A percentile compares a stretch with the other conserved stretches of the same genome.
phyloP scores from a whole-genome alignment of 2,329 filamentous ascomycete genomes.

The Trichoderma sp. region DNA sequence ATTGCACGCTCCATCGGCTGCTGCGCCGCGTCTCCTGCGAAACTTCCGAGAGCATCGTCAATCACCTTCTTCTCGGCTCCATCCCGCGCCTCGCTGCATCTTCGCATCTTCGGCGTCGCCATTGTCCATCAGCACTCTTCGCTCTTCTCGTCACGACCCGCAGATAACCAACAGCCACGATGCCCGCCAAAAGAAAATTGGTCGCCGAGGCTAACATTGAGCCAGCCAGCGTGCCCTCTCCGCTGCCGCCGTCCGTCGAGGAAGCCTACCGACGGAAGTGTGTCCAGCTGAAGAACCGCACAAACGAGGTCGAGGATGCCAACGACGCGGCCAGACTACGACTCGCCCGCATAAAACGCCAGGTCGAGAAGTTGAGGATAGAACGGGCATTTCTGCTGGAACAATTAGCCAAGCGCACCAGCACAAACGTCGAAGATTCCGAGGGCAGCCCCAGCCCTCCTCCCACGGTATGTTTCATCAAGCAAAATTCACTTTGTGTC shows the following conservation, averaged over 20 bases:
- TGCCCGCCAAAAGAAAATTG: slow-evolving; percentile 45
- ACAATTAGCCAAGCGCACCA: slow-evolving; percentile 74
- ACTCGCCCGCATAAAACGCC: slow-evolving; percentile 77
- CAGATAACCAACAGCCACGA: slow-evolving; percentile 27
- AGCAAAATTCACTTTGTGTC: neutral
- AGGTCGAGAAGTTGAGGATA: slow-evolving; percentile 88
- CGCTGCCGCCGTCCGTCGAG: slow-evolving; percentile 86
- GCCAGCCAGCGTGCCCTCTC: slow-evolving; percentile 57
- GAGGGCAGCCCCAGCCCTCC: slow-evolving; percentile 80
- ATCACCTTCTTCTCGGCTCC: neutral
- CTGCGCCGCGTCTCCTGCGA: slow-evolving; percentile 4
- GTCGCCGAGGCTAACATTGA: slow-evolving; percentile 44
- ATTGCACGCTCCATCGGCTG: neutral
- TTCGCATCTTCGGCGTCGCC: slow-evolving; percentile 6
- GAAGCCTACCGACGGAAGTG: slow-evolving; percentile 96
- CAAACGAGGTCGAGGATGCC: slow-evolving; percentile 87
- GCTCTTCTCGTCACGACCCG: neutral
- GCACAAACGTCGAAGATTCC: slow-evolving; percentile 75
- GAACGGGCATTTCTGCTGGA: slow-evolving; percentile 77
- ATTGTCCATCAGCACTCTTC: slow-evolving; percentile 2
- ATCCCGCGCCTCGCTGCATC: slow-evolving; percentile 16
- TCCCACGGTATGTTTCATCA: slow-evolving; percentile 63
- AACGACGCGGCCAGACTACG: slow-evolving; percentile 83
- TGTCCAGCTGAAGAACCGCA: slow-evolving; percentile 88
- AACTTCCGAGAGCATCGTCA: neutral